phyloP scores from a whole-genome alignment of 2,329 filamentous ascomycete genomes.

The Trichophyton benhamiae region DNA sequence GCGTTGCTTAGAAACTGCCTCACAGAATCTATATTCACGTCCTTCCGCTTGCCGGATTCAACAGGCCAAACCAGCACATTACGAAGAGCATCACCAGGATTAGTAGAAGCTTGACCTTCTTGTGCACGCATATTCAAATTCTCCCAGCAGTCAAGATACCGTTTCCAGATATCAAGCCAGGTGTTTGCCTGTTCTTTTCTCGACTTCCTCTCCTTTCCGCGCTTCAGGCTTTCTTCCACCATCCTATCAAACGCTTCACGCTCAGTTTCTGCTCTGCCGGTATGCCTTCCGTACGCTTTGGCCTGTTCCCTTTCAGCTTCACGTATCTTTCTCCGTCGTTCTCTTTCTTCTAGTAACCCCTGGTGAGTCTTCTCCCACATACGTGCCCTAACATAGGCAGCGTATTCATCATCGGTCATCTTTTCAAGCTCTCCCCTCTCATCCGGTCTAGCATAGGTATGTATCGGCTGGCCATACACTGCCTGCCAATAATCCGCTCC shows the following conservation, averaged over 20 bases:
- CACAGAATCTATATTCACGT: constrained; percentile 49
- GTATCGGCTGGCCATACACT: constrained; percentile 92
- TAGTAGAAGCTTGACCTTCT: constrained; percentile 10
- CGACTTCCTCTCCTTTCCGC: constrained; percentile 51
- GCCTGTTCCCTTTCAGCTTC: constrained; percentile 36
- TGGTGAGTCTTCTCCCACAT: constrained; percentile 97
- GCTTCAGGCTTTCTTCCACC: constrained; percentile 56
- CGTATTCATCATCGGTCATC: constrained; percentile 92
- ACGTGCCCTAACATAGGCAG: constrained; percentile 64
- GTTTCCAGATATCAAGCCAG: constrained; percentile 51
- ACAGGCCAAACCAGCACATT: constrained; percentile 61
- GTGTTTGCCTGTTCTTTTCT: constrained; percentile 28
- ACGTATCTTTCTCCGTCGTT: constrained; percentile 44
- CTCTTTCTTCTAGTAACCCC: constrained; percentile 65
- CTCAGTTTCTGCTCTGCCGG: constrained; percentile 21
- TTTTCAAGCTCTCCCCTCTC: constrained; percentile 52
- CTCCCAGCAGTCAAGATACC: constrained; percentile 55
- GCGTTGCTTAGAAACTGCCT: constrained; percentile 56
- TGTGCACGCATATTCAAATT: constrained; percentile 25
- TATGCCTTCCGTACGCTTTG: constrained; percentile 21
- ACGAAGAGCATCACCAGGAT: constrained; percentile 17
- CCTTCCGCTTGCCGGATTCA: constrained; percentile 44
- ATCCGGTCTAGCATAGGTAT: constrained; percentile 56
- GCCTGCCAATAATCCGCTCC: constrained; percentile 89
- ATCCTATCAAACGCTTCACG: constrained; percentile 42